A percentile compares a stretch with the other conserved stretches of the same genome.
Conservation (phyloP, 2,329 filamentous ascomycete genomes). For the Xylariaceae sp. region DNA sequence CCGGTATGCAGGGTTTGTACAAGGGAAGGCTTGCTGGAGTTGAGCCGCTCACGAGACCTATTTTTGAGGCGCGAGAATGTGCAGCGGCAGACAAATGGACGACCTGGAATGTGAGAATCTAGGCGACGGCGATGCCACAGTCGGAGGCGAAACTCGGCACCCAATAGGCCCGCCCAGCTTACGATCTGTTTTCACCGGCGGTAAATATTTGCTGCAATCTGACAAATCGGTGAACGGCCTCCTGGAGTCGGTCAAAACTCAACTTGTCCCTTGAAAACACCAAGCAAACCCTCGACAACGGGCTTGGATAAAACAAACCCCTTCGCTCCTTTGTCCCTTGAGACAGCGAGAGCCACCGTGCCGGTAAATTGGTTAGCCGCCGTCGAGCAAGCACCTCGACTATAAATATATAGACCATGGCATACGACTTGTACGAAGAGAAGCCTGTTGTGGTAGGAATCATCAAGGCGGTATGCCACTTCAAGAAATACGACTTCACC, state of each 20-base stretch:
- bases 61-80: slow-evolving; percentile 2
- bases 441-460: slow-evolving; percentile 10
- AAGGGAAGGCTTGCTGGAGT: no score
- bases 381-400: not conserved
- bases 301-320: slow-evolving; percentile 15
- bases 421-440: slow-evolving; percentile 18
- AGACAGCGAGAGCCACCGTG: slow-evolving; percentile 1
- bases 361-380: slow-evolving; percentile 1
- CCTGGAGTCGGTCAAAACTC: slow-evolving; percentile 16
- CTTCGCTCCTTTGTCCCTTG: slow-evolving; percentile 2
- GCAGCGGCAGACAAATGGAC: slow-evolving; percentile 3
- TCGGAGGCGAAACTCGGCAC: slow-evolving; percentile 11
- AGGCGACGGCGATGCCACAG: slow-evolving; percentile 9
- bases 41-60: slow-evolving; percentile 14
- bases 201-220: slow-evolving; percentile 13
- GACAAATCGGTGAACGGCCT: slow-evolving; percentile 17
- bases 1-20: no score
- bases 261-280: slow-evolving; percentile 5
- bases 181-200: slow-evolving; percentile 12
- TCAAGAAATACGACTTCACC: slow-evolving; percentile 10
- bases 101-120: slow-evolving; percentile 1
- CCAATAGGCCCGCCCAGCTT: slow-evolving; percentile 12
- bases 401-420: slow-evolving; percentile 15
- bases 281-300: slow-evolving; percentile 3
- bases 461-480: slow-evolving; percentile 11